These are phyloP conservation scores for Penicillium malachiteum DNA, from an alignment of 495 filamentous ascomycete species.

Conservation along the genomic window DNA sequence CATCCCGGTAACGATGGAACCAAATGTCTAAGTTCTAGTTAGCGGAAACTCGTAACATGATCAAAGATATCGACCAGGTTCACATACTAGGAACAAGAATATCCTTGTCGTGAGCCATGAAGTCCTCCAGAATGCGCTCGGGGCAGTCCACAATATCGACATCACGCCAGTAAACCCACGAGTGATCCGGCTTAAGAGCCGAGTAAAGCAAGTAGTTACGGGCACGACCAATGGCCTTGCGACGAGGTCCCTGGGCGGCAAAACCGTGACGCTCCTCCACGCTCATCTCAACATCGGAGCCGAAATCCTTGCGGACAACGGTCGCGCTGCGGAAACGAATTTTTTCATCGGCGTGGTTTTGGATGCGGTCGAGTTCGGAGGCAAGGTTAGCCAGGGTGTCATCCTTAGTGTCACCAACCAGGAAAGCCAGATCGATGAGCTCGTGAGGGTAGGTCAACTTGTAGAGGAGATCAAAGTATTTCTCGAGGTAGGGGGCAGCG, in stretches of 20 bases:
- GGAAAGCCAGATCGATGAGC: conserved; percentile 91
- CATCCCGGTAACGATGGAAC: conserved; percentile 91
- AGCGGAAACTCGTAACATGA: conserved; percentile 11
- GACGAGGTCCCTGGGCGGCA: conserved; percentile 81
- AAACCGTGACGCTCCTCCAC: conserved; percentile 85
- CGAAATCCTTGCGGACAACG: conserved; percentile 90
- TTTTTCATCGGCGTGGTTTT: conserved; percentile 71
- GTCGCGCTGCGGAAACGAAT: conserved; percentile 77
- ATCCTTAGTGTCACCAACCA: conserved; percentile 87
- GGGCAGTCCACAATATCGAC: conserved; percentile 95
- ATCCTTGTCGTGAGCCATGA: conserved; percentile 89
- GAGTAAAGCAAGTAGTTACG: conserved; percentile 88
- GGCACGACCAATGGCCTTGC: conserved; percentile 86
- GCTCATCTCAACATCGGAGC: conserved; percentile 61
- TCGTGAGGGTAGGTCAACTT: conserved; percentile 93
- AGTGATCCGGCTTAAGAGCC: conserved; percentile 86
- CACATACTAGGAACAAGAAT: conserved; percentile 91
- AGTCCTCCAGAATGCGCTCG: conserved; percentile 84
- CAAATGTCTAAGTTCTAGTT: conserved; percentile 71
- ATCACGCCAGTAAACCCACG: conserved; percentile 99
- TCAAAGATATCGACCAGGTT: not conserved
- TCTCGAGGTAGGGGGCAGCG: conserved; percentile 72
- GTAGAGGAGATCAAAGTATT: conserved; percentile 91
- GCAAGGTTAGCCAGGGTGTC: conserved; percentile 81
- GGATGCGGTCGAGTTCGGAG: conserved; percentile 82